Conservation (phyloP, 176 grass and related monocot species). For the Canna indica region DNA sequence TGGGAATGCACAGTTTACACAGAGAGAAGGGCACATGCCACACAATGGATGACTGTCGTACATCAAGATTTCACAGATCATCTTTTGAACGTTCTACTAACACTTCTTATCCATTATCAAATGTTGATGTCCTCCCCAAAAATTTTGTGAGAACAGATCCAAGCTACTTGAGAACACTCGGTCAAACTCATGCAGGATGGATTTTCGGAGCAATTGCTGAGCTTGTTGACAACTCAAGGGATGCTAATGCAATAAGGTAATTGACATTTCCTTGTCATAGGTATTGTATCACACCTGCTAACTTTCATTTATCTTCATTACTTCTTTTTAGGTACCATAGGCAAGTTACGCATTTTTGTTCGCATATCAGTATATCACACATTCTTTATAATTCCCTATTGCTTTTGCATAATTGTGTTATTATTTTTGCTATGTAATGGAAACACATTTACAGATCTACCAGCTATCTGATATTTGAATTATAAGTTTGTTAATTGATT, state of each 20-base stretch:
- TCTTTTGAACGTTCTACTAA: conserved; percentile 32
- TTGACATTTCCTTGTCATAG: neutral
- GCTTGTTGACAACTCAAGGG: conserved; percentile 83
- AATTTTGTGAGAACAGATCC: conserved; percentile 61
- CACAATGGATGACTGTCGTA: neutral
- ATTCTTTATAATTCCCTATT: neutral
- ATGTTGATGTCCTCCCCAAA: conserved; percentile 25
- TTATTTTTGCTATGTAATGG: too few relatives aligned
- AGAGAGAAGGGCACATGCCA: neutral
- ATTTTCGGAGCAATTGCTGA: conserved; percentile 90
- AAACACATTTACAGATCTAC: too few relatives aligned
- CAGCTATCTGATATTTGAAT: too few relatives aligned
- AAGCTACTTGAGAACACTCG: conserved; percentile 70
- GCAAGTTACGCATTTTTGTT: neutral
- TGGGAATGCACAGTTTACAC: conserved; percentile 21
- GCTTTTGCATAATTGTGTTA: too few relatives aligned
- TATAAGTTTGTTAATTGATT: too few relatives aligned
- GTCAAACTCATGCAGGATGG: conserved; percentile 79
- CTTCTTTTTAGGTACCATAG: neutral
- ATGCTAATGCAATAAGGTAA: conserved; percentile 70
- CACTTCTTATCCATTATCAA: conserved; percentile 21
- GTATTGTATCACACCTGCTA: neutral
- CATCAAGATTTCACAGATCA: neutral
- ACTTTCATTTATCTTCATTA: neutral
- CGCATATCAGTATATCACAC: neutral